Percentiles rank a stretch among this genome's conserved stretches.
Evolutionary conservation across 2,329 filamentous ascomycete species (phyloP).

Genomic region (Xylariaceae sp.): DNA sequence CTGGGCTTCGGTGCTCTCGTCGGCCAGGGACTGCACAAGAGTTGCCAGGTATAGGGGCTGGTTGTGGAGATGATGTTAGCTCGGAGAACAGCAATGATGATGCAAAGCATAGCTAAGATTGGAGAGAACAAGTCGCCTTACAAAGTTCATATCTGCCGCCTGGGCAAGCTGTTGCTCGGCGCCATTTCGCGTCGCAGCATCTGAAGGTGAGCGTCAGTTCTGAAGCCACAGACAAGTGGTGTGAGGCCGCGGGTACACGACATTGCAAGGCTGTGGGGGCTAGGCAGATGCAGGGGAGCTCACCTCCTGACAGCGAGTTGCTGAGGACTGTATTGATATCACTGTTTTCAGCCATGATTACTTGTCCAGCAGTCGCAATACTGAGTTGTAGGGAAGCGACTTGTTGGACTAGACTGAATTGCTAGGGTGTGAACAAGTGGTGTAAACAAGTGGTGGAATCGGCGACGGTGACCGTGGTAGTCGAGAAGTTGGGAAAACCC

Average conservation of each 20-base stretch:
- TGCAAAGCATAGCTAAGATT: constrained; percentile 5
- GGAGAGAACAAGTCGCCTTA: constrained; percentile 45
- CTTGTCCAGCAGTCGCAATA: constrained; percentile 24
- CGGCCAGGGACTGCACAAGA: constrained; percentile 90
- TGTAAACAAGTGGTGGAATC: neutral
- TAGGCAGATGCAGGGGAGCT: constrained; percentile 34
- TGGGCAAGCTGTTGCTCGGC: constrained; percentile 93
- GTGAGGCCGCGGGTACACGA: constrained; percentile 1
- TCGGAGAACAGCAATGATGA: constrained; percentile 12
- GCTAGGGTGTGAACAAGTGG: too few species aligned
- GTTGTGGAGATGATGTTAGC: constrained; percentile 9
- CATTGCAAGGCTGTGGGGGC: constrained; percentile 12
- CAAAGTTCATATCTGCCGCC: constrained; percentile 93
- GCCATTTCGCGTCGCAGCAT: constrained; percentile 83
- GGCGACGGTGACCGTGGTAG: constrained; percentile 2
- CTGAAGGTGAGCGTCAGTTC: constrained; percentile 50
- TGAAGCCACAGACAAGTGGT: neutral
- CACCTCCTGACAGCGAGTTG: constrained; percentile 94
- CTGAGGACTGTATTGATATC: constrained; percentile 98
- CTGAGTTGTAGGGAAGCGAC: too few species aligned
- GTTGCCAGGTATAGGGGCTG: constrained; percentile 86
- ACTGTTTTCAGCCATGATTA: constrained; percentile 65
- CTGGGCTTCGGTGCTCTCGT: constrained; percentile 76
- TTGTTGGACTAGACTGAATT: too few species aligned
- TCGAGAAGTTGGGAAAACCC: constrained; percentile 7